These are phyloP conservation scores for Zelopaecilomyces penicillatus DNA, from an alignment of 2,329 filamentous ascomycete species.

Conservation along the genomic window DNA sequence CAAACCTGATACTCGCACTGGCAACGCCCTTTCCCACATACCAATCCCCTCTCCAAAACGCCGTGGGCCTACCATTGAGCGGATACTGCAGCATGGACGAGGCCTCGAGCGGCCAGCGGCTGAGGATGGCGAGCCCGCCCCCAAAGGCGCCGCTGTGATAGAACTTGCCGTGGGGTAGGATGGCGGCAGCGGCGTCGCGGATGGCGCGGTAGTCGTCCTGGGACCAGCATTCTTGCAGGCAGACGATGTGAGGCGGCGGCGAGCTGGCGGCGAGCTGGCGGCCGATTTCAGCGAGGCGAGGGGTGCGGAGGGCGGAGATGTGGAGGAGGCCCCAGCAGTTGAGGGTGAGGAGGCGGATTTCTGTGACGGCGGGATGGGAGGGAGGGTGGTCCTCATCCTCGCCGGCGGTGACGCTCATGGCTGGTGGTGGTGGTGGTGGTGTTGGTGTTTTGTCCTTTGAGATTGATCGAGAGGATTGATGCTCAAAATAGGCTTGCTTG, in stretches of 20 bases:
- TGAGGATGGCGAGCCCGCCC: slow-evolving; percentile 79
- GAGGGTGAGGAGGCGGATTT: slow-evolving; percentile 74
- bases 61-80: slow-evolving; percentile 87
- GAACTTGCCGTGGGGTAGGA: slow-evolving; percentile 87
- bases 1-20: slow-evolving; percentile 68
- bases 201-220: slow-evolving; percentile 76
- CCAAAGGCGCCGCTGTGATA: slow-evolving; percentile 87
- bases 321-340: slow-evolving; percentile 97
- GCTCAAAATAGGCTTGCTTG: background rate
- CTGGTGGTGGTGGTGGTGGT: slow-evolving; percentile 13
- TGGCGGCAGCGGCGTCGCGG: slow-evolving; percentile 59
- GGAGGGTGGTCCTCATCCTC: slow-evolving; percentile 26
- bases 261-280: slow-evolving; percentile 61
- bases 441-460: background rate
- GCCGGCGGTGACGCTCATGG: slow-evolving; percentile 1
- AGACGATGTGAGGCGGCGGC: slow-evolving; percentile 74
- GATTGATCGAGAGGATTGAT: background rate
- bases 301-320: slow-evolving; percentile 67
- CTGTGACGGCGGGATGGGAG: slow-evolving; percentile 25
- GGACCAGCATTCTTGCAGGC: slow-evolving; percentile 93
- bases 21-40: slow-evolving; percentile 93
- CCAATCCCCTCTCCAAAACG: slow-evolving; percentile 93
- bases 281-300: slow-evolving; percentile 77
- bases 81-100: slow-evolving; percentile 79
- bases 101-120: slow-evolving; percentile 86